These are phyloP conservation scores for Aspergillus niger DNA, from an alignment of 2,329 filamentous ascomycete genomes.

Conservation along the genomic window DNA sequence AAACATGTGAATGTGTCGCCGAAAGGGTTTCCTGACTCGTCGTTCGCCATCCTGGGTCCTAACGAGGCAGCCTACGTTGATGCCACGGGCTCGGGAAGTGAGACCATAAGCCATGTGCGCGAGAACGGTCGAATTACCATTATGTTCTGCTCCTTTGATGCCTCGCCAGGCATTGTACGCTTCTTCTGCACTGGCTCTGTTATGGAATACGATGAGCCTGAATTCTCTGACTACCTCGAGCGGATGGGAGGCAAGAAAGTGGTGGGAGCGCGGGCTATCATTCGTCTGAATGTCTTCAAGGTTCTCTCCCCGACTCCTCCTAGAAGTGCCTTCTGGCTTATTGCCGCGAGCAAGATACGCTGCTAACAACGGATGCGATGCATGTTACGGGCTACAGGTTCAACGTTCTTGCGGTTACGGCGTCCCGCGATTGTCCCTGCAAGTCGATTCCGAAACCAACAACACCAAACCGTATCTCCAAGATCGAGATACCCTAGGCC, in stretches of 20 bases:
- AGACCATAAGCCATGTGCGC: constrained; percentile 74
- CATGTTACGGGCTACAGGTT: constrained; percentile 13
- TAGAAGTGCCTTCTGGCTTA: background rate
- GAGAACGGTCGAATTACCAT: constrained; percentile 76
- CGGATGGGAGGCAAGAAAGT: constrained; percentile 50
- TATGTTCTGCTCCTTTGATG: constrained; percentile 70
- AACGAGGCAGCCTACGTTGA: constrained; percentile 71
- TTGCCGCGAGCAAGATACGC: background rate
- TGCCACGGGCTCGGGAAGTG: constrained; percentile 71
- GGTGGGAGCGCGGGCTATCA: constrained; percentile 60
- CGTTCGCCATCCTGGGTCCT: constrained; percentile 61
- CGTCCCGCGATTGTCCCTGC: constrained; percentile 57
- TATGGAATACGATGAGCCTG: constrained; percentile 60
- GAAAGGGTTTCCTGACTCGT: constrained; percentile 67
- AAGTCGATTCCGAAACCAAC: constrained; percentile 34
- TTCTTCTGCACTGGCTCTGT: constrained; percentile 63
- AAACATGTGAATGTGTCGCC: constrained; percentile 75
- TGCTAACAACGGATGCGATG: background rate
- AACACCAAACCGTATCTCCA: constrained; percentile 43
- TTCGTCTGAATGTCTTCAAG: constrained; percentile 64
- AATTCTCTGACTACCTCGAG: constrained; percentile 49
- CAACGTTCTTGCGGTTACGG: constrained; percentile 69
- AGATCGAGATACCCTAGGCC: constrained; percentile 59
- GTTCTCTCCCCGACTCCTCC: constrained; percentile 29
- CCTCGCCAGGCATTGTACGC: constrained; percentile 62